These are phyloP conservation scores for Amaranthus palmeri DNA, from an alignment of 148 eudicot species.

Conservation along the genomic window DNA sequence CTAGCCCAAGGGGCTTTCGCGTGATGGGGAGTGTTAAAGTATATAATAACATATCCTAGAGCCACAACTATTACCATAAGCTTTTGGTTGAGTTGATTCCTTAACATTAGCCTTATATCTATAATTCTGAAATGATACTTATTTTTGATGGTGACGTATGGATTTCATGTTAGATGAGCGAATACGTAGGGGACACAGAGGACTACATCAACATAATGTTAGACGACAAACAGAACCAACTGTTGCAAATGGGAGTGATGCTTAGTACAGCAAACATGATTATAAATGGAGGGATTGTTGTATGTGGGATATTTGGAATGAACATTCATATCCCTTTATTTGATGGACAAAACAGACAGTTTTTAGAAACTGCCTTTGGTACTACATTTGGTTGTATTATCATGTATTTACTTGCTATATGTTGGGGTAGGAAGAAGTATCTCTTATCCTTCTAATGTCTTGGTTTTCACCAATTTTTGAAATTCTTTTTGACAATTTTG, in stretches of 20 bases:
- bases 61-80: too few species aligned
- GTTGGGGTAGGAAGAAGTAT: constrained; percentile 39
- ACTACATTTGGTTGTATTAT: constrained; percentile 30
- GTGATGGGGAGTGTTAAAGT: too few species aligned
- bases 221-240: constrained; percentile 61
- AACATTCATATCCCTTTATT: constrained; percentile 43
- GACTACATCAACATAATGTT: constrained; percentile 64
- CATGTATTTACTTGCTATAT: constrained; percentile 32
- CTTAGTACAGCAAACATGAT: constrained; percentile 46
- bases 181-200: constrained; percentile 63
- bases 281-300: constrained; percentile 45
- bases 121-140: neutral
- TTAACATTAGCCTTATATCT: too few species aligned
- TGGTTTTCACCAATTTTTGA: neutral
- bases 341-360: constrained; percentile 19
- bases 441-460: constrained; percentile 14
- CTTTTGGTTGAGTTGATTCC: too few species aligned
- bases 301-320: constrained; percentile 54
- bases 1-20: too few species aligned
- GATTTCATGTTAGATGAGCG: constrained; percentile 36
- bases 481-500: too few species aligned
- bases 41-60: too few species aligned
- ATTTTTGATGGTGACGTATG: neutral
- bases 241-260: constrained; percentile 64
- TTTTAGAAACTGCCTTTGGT: constrained; percentile 37